These are phyloP conservation scores for Amaranthus palmeri DNA, from an alignment of 148 eudicot species.

Conservation along the genomic window DNA sequence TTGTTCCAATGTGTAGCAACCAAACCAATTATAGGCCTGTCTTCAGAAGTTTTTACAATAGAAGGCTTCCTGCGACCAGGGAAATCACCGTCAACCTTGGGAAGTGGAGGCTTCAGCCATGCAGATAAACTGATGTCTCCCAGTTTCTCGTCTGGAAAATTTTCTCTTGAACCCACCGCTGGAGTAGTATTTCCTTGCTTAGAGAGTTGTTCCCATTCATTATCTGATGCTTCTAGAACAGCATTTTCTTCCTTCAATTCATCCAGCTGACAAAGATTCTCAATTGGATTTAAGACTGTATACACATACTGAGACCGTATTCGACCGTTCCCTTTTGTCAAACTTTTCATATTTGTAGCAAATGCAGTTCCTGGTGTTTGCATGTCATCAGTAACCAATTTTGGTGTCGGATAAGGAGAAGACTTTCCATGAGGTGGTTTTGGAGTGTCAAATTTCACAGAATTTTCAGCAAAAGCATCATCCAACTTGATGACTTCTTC, in stretches of 20 bases:
- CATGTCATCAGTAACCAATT: slow-evolving; percentile 66
- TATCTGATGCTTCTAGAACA: slow-evolving; percentile 12
- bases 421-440: slow-evolving; percentile 31
- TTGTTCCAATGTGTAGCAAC: slow-evolving; percentile 83
- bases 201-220: slow-evolving; percentile 21
- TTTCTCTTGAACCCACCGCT: slow-evolving; percentile 16
- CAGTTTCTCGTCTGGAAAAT: slow-evolving; percentile 30
- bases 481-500: slow-evolving; percentile 9
- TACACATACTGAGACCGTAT: slow-evolving; percentile 82
- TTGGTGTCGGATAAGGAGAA: slow-evolving; percentile 76
- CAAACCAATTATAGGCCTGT: slow-evolving; percentile 72
- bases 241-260: slow-evolving; percentile 32
- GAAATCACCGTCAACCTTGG: slow-evolving; percentile 23
- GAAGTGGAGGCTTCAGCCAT: slow-evolving; percentile 48
- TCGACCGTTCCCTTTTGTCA: slow-evolving; percentile 42
- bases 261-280: slow-evolving; percentile 31
- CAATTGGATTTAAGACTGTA: slow-evolving; percentile 48
- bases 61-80: slow-evolving; percentile 28
- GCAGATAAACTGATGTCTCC: slow-evolving; percentile 55
- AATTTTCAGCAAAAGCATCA: slow-evolving; percentile 20
- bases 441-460: slow-evolving; percentile 28
- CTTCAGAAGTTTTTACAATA: slow-evolving; percentile 42
- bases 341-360: slow-evolving; percentile 41
- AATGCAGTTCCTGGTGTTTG: slow-evolving; percentile 93
- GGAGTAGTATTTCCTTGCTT: slow-evolving; percentile 25